Percentiles rank a stretch among this genome's conserved stretches.
Evolutionary conservation across 805 yeast genomes (phyloP).

Genomic region (Hanseniaspora hatyaiensis): DNA sequence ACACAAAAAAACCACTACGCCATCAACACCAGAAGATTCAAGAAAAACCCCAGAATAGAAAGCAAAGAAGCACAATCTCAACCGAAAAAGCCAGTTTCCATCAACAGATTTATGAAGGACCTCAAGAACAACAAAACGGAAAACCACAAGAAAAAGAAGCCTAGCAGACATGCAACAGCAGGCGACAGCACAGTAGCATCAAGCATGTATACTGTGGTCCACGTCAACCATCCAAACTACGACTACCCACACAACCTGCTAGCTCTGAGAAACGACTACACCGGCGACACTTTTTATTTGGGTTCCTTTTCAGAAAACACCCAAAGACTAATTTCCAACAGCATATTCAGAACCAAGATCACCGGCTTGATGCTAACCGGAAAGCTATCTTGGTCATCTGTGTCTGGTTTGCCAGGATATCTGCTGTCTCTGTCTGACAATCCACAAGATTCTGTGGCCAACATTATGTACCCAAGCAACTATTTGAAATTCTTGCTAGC

Average conservation of each 20-base stretch:
- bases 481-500: constrained; percentile 48
- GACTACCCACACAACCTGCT: constrained; percentile 44
- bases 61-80: no score
- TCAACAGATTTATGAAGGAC: no score
- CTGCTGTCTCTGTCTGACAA: constrained; percentile 64
- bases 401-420: constrained; percentile 89
- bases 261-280: constrained; percentile 35
- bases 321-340: constrained; percentile 43
- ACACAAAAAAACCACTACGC: no score
- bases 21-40: no score
- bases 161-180: no score
- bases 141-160: background rate
- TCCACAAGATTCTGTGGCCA: constrained; percentile 49
- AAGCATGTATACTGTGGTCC: constrained; percentile 39
- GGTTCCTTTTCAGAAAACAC: constrained; percentile 81
- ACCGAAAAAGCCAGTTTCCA: no score
- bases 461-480: constrained; percentile 42
- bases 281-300: constrained; percentile 42
- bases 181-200: no score
- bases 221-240: constrained; percentile 49
- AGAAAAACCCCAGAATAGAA: no score
- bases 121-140: no score
- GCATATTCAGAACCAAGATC: background rate
- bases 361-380: constrained; percentile 45
- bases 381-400: constrained; percentile 55